These are phyloP conservation scores for Trichoderma virens DNA, from an alignment of 495 filamentous ascomycete species.

Conservation along the genomic window DNA sequence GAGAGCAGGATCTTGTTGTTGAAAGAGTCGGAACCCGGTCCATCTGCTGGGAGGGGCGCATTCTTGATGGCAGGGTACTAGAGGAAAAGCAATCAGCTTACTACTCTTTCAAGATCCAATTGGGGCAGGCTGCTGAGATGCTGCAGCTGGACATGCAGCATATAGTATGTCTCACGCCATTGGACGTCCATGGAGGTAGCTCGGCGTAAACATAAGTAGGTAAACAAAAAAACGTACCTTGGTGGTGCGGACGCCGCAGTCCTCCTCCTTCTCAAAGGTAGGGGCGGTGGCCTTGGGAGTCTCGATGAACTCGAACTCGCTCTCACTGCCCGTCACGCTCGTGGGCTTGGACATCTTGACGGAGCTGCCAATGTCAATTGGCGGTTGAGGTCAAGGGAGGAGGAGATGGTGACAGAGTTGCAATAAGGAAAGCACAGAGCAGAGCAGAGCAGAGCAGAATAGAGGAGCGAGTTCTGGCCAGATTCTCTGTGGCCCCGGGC, in stretches of 20 bases:
- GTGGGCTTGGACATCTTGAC: slow-evolving; percentile 7
- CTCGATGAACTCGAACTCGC: slow-evolving; percentile 67
- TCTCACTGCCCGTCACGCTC: slow-evolving; percentile 27
- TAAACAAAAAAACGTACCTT: slow-evolving; percentile 46
- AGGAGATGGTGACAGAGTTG: neutral
- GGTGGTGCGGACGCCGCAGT: slow-evolving; percentile 69
- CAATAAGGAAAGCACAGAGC: neutral
- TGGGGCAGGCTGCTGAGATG: neutral
- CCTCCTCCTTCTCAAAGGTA: slow-evolving; percentile 48
- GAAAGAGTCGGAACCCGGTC: slow-evolving; percentile 60
- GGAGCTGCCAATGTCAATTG: neutral
- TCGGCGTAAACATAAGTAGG: neutral
- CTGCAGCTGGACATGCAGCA: neutral
- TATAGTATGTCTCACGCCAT: neutral
- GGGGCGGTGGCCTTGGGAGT: slow-evolving; percentile 60
- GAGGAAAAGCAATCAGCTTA: slow-evolving; percentile 13
- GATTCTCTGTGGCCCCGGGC: neutral
- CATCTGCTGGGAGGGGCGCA: slow-evolving; percentile 73
- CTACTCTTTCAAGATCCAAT: too few relatives aligned
- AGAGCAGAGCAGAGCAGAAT: neutral
- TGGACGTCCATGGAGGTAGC: neutral
- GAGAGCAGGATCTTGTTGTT: slow-evolving; percentile 55
- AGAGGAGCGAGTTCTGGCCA: slow-evolving; percentile 1
- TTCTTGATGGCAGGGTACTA: slow-evolving; percentile 76
- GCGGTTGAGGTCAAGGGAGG: neutral